A percentile compares a stretch with the other conserved stretches of the same genome.
Conservation (phyloP, 2,329 filamentous ascomycete species). For the Chaetothyriales sp. region DNA sequence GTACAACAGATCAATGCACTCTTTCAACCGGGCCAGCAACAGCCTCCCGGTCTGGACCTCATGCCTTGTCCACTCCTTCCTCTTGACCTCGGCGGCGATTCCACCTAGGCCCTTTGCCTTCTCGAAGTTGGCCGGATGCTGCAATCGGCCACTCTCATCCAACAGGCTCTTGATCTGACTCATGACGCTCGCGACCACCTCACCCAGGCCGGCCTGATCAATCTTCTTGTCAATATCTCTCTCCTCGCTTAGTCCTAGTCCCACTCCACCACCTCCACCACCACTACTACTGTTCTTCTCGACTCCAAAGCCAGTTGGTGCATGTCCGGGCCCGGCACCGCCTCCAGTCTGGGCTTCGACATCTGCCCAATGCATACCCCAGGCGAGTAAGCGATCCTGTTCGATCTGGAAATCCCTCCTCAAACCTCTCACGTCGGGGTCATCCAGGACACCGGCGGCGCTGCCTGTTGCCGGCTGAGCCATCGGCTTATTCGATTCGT, state of each 20-base stretch:
- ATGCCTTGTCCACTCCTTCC: conserved; percentile 15
- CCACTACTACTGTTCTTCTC: conserved; percentile 7
- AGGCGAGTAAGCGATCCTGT: conserved; percentile 47
- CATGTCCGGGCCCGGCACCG: conserved; percentile 32
- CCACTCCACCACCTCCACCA: no score
- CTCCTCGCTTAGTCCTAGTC: conserved; percentile 3
- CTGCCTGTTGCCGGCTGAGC: conserved; percentile 14
- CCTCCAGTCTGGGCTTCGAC: conserved; percentile 26
- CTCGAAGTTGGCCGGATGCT: conserved; percentile 23
- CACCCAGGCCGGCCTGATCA: conserved; percentile 46
- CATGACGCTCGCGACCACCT: conserved; percentile 49
- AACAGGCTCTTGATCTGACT: conserved; percentile 48
- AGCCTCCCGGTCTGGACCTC: conserved; percentile 17
- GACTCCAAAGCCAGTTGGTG: conserved; percentile 2
- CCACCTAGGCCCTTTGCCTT: conserved; percentile 22
- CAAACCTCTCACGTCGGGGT: conserved; percentile 40
- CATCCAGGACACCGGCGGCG: conserved; percentile 20
- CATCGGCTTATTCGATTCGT: conserved; percentile 39
- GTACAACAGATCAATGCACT: conserved; percentile 49
- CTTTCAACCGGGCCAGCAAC: conserved; percentile 44
- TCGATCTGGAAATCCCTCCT: conserved; percentile 48
- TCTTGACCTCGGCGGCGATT: conserved; percentile 8
- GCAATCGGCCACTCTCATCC: conserved; percentile 45
- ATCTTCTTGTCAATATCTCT: conserved; percentile 47
- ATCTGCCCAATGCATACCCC: conserved; percentile 53